Evolutionary conservation across 495 filamentous ascomycete genomes (phyloP).

Genomic region (Penicillium maclennaniae): DNA sequence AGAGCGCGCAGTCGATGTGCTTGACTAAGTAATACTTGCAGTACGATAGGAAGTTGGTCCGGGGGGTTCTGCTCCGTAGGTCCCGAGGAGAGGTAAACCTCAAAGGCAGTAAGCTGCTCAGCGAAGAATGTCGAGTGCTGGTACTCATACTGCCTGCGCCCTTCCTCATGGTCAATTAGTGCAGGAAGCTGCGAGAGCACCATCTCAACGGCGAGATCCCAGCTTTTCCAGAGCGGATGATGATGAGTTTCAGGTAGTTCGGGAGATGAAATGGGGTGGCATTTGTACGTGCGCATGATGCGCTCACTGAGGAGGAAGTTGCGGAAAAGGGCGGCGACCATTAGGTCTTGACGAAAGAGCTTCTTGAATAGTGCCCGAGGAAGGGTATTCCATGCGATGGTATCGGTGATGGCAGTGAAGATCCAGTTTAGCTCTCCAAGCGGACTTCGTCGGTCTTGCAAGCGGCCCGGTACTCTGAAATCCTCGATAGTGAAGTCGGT

Average conservation of each 20-base stretch:
- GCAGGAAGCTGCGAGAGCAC: slow-evolving; percentile 84
- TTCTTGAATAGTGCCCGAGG: slow-evolving; percentile 89
- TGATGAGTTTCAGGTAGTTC: slow-evolving; percentile 86
- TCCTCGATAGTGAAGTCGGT: slow-evolving; percentile 71
- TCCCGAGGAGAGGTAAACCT: slow-evolving; percentile 90
- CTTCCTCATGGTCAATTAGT: slow-evolving; percentile 71
- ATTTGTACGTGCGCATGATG: slow-evolving; percentile 93
- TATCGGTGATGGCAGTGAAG: slow-evolving; percentile 97
- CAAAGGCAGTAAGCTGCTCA: slow-evolving; percentile 95
- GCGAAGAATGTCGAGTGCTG: slow-evolving; percentile 94
- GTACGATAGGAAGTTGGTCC: slow-evolving; percentile 91
- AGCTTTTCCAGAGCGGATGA: slow-evolving; percentile 93
- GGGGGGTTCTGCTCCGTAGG: slow-evolving; percentile 80
- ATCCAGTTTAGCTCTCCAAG: slow-evolving; percentile 99
- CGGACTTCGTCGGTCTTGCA: slow-evolving; percentile 91
- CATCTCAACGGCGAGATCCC: slow-evolving; percentile 96
- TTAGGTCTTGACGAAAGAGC: slow-evolving; percentile 95
- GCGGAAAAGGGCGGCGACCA: slow-evolving; percentile 95
- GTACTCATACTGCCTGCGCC: slow-evolving; percentile 78
- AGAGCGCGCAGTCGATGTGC: slow-evolving; percentile 90
- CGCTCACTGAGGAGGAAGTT: slow-evolving; percentile 94
- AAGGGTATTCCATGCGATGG: slow-evolving; percentile 95
- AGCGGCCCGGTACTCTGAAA: slow-evolving; percentile 71
- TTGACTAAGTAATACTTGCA: slow-evolving; percentile 94
- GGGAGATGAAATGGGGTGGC: slow-evolving; percentile 86